Evolutionary conservation across 2,329 filamentous ascomycete species (phyloP).

Genomic region (Ophiocordyceps robertsii): DNA sequence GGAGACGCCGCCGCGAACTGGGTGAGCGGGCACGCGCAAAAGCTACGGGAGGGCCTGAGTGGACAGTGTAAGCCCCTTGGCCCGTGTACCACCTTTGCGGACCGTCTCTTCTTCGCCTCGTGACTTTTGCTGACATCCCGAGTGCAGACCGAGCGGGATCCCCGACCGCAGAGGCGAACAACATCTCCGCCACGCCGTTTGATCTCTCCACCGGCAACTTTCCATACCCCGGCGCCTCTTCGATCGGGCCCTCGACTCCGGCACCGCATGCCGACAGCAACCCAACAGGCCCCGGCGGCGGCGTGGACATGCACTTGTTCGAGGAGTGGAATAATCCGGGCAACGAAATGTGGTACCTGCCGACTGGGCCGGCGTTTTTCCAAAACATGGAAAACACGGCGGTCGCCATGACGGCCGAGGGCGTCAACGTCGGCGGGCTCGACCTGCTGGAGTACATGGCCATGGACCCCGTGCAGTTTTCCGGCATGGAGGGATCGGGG

Average conservation of each 20-base stretch:
- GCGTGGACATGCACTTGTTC: conserved; percentile 28
- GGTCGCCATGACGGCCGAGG: conserved; percentile 54
- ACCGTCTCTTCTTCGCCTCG: background rate
- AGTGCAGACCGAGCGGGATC: conserved; percentile 19
- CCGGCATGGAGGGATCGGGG: conserved; percentile 16
- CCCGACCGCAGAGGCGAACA: conserved; percentile 25
- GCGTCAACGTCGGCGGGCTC: conserved; percentile 52
- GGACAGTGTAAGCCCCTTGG: conserved; percentile 19
- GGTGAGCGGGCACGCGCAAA: conserved; percentile 24
- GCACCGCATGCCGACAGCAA: conserved; percentile 23
- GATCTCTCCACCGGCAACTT: conserved; percentile 42
- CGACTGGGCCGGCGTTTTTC: conserved; percentile 49
- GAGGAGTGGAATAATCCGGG: conserved; percentile 42
- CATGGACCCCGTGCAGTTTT: conserved; percentile 36
- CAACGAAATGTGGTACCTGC: conserved; percentile 55
- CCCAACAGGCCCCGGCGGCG: conserved; percentile 6
- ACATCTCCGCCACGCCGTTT: conserved; percentile 51
- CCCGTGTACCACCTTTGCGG: background rate
- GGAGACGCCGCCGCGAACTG: conserved; percentile 14
- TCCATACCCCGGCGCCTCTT: conserved; percentile 34
- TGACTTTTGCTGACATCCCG: conserved; percentile 11
- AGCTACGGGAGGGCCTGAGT: conserved; percentile 24
- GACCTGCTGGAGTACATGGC: conserved; percentile 57
- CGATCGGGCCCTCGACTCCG: conserved; percentile 37
- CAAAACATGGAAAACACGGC: conserved; percentile 48